These are phyloP conservation scores for Discostella stelligeroides DNA, from an alignment of 108 stramenopile species.

Conservation along the genomic window DNA sequence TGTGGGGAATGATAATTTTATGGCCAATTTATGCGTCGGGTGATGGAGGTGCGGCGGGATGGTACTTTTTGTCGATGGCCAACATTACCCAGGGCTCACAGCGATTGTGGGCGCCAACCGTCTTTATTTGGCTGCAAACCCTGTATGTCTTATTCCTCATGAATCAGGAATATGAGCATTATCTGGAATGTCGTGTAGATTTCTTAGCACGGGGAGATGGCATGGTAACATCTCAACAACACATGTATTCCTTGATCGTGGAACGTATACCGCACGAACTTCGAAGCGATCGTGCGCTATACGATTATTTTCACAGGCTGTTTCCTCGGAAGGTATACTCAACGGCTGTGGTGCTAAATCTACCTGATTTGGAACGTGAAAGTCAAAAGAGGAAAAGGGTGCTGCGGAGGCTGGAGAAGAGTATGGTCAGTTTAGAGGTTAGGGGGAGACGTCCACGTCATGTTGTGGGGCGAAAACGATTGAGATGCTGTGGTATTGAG, in stretches of 20 bases:
- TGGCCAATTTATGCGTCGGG: slow-evolving; percentile 58
- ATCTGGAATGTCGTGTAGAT: slow-evolving; percentile 57
- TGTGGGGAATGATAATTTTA: slow-evolving; percentile 63
- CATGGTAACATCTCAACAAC: slow-evolving; percentile 66
- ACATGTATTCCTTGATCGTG: slow-evolving; percentile 84
- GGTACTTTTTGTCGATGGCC: slow-evolving; percentile 62
- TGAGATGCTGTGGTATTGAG: slow-evolving; percentile 77
- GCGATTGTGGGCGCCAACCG: slow-evolving; percentile 55
- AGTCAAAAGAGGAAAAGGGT: slow-evolving; percentile 58
- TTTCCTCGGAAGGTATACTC: slow-evolving; percentile 86
- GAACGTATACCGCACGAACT: slow-evolving; percentile 88
- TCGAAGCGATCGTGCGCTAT: slow-evolving; percentile 76
- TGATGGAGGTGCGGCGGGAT: slow-evolving; percentile 51
- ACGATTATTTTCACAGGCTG: slow-evolving; percentile 84
- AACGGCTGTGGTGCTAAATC: slow-evolving; percentile 73
- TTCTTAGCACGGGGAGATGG: slow-evolving; percentile 69
- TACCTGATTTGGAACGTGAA: slow-evolving; percentile 78
- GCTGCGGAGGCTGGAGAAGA: slow-evolving; percentile 78
- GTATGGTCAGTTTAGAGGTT: slow-evolving; percentile 75
- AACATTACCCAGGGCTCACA: slow-evolving; percentile 48
- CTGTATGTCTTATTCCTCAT: slow-evolving; percentile 56
- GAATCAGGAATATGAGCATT: slow-evolving; percentile 71
- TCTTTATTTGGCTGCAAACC: slow-evolving; percentile 59
- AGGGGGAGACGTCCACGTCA: slow-evolving; percentile 70
- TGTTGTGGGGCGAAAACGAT: slow-evolving; percentile 73